These are phyloP conservation scores for Abelmoschus esculentus DNA, from an alignment of 345 rosid genomes.

Conservation along the genomic window DNA sequence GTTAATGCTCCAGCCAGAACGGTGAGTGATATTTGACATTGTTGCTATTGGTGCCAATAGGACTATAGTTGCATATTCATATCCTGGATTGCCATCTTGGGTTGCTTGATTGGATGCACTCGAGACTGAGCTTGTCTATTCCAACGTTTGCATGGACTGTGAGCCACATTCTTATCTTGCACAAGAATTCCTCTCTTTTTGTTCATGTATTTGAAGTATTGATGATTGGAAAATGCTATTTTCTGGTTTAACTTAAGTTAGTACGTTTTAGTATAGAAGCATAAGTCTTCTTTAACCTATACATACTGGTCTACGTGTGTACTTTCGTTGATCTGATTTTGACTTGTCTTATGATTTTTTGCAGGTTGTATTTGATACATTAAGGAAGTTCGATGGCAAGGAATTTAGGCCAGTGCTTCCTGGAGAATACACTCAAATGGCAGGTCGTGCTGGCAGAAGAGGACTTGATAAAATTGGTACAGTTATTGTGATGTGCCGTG, in stretches of 20 bases:
- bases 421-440: conserved; percentile 99
- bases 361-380: conserved; percentile 87
- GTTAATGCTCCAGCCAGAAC: conserved; percentile 99
- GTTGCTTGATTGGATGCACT: background rate
- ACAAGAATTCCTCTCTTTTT: background rate
- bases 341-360: conserved; percentile 17
- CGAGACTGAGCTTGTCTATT: background rate
- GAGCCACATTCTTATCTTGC: conserved; percentile 6
- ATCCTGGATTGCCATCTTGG: conserved; percentile 6
- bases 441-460: conserved; percentile 99
- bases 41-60: background rate
- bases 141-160: background rate
- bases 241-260: background rate
- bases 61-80: background rate
- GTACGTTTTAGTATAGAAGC: background rate
- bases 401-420: conserved; percentile 79
- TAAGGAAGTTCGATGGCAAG: conserved; percentile 93
- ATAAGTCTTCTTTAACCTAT: background rate
- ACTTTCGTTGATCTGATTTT: conserved; percentile 13
- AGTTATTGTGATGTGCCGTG: conserved; percentile 87
- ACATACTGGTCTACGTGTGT: background rate
- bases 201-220: background rate
- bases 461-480: conserved; percentile 97
- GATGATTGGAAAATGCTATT: background rate
- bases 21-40: conserved; percentile 38